Percentiles rank a stretch among this genome's conserved stretches.
Conservation (phyloP, 2,329 filamentous ascomycete species). For the Arthrobotrys megalospora region DNA sequence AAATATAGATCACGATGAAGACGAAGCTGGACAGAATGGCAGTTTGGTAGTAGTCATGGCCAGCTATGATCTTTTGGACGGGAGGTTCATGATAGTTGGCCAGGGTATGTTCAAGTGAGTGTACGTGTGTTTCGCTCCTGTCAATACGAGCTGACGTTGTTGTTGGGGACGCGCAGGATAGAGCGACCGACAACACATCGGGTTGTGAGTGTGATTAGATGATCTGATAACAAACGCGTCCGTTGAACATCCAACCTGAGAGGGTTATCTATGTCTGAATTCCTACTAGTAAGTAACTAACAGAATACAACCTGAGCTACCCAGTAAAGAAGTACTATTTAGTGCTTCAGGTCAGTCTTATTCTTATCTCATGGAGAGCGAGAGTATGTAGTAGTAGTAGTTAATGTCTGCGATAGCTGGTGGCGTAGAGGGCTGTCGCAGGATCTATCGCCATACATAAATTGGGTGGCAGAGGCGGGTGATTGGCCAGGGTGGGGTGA, state of each 20-base stretch:
- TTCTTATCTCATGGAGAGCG: too few relatives aligned
- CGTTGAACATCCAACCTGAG: not conserved
- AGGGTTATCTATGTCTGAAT: not conserved
- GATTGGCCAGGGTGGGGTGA: slow-evolving; percentile 55
- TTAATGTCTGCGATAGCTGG: not conserved
- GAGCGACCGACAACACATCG: slow-evolving; percentile 16
- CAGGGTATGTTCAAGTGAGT: too few relatives aligned
- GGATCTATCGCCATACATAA: slow-evolving; percentile 13
- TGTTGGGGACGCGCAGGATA: slow-evolving; percentile 18
- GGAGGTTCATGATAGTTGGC: not conserved
- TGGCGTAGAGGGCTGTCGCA: slow-evolving; percentile 25
- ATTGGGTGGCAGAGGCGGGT: slow-evolving; percentile 34
- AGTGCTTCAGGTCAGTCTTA: too few relatives aligned
- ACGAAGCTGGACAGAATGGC: slow-evolving; percentile 3
- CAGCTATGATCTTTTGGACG: not conserved
- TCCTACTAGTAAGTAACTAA: too few relatives aligned
- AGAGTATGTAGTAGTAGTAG: too few relatives aligned
- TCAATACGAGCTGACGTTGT: slow-evolving; percentile 17
- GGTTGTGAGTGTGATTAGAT: slow-evolving; percentile 5
- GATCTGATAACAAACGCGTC: slow-evolving; percentile 29
- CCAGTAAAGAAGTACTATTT: too few relatives aligned
- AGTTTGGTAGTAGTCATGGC: slow-evolving; percentile 5
- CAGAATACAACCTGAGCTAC: not conserved
- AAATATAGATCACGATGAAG: slow-evolving; percentile 5
- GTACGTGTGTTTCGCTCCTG: not conserved